phyloP scores from a whole-genome alignment of 106 monocot species.

The Dendrobium chrysotoxum region DNA sequence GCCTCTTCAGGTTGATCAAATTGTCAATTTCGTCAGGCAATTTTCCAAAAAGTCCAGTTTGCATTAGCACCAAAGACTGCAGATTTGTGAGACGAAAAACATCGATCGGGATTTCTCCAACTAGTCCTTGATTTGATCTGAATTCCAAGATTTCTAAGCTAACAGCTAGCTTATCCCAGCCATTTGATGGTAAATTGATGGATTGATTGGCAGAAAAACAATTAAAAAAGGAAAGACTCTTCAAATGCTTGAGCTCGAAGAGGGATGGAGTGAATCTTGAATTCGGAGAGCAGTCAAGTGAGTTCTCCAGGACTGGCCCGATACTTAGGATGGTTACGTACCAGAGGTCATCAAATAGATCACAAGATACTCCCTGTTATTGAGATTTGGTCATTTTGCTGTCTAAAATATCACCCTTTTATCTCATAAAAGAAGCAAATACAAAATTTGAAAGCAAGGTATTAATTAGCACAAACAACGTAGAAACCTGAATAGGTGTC shows the following conservation, averaged over 20 bases:
- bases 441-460: background rate
- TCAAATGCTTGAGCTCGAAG: slow-evolving; percentile 59
- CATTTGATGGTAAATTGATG: slow-evolving; percentile 28
- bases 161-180: slow-evolving; percentile 53
- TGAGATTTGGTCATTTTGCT: background rate
- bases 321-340: slow-evolving; percentile 57
- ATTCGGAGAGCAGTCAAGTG: slow-evolving; percentile 44
- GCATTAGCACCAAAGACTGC: slow-evolving; percentile 56
- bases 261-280: slow-evolving; percentile 47
- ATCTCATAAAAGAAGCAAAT: too few species aligned
- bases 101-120: slow-evolving; percentile 36
- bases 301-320: slow-evolving; percentile 80
- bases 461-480: background rate
- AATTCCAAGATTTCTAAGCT: slow-evolving; percentile 72
- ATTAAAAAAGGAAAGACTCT: slow-evolving; percentile 51
- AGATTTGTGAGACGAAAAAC: slow-evolving; percentile 47
- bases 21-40: slow-evolving; percentile 42
- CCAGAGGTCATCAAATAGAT: slow-evolving; percentile 63
- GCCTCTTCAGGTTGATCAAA: slow-evolving; percentile 29
- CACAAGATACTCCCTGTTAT: slow-evolving; percentile 78
- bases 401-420: too few species aligned
- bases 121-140: slow-evolving; percentile 54
- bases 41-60: slow-evolving; percentile 40
- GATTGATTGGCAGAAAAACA: slow-evolving; percentile 46
- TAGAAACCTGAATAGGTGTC: background rate